Conservation (phyloP, 495 filamentous ascomycete species). For the Penicillium tannophilum region DNA sequence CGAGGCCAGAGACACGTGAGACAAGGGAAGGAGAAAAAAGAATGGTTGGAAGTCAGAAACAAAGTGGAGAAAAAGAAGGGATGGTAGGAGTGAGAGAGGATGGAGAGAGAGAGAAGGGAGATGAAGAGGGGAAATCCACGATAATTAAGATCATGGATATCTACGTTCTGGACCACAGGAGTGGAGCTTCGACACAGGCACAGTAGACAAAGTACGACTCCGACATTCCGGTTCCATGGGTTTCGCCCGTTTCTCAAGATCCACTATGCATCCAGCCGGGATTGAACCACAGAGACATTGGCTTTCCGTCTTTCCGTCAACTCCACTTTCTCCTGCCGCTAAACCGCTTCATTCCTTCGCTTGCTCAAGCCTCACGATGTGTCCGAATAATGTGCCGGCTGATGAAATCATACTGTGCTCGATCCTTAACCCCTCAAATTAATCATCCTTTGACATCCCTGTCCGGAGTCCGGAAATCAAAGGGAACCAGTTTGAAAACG, state of each 20-base stretch:
- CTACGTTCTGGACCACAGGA: background rate
- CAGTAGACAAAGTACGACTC: too few species aligned
- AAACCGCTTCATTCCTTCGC: background rate
- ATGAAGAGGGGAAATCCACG: conserved; percentile 3
- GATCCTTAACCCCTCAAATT: background rate
- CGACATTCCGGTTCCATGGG: background rate
- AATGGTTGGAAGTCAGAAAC: conserved; percentile 9
- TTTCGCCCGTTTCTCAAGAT: conserved; percentile 21
- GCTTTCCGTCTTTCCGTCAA: conserved; percentile 22
- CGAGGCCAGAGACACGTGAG: background rate
- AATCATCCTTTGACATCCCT: background rate
- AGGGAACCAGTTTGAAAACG: background rate
- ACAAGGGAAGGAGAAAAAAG: background rate
- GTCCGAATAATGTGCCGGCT: background rate
- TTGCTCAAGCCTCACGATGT: background rate
- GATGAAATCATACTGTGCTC: background rate
- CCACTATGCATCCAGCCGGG: conserved; percentile 28
- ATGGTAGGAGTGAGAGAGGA: conserved; percentile 4
- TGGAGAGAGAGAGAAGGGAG: background rate
- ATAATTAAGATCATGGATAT: background rate
- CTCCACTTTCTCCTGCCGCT: conserved; percentile 16
- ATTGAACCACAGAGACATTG: conserved; percentile 14
- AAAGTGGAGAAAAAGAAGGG: conserved; percentile 7
- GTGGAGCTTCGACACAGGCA: too few species aligned
- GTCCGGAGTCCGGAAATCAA: background rate